Conservation (phyloP, 495 filamentous ascomycete species). For the Talaromyces nanjingensis region DNA sequence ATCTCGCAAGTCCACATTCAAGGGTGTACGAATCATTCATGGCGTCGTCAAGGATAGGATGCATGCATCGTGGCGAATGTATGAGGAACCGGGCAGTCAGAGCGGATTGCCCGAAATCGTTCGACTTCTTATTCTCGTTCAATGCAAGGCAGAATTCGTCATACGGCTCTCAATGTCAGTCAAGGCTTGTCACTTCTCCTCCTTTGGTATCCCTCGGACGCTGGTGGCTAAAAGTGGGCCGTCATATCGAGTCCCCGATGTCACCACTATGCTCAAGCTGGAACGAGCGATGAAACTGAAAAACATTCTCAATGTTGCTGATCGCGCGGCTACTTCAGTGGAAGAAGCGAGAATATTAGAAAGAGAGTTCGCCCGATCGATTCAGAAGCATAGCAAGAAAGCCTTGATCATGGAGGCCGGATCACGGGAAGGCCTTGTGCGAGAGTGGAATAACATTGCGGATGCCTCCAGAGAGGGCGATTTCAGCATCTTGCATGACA, state of each 20-base stretch:
- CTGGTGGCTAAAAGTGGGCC: not conserved
- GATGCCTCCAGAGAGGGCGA: not conserved
- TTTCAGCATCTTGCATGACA: conserved; percentile 5
- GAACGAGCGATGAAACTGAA: conserved; percentile 1
- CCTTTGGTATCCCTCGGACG: not conserved
- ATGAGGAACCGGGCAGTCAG: not conserved
- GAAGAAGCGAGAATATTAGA: not conserved
- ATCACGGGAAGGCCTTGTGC: not conserved
- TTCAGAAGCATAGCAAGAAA: not conserved
- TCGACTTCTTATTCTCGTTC: not conserved
- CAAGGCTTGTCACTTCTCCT: not conserved
- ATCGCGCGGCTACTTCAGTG: not conserved
- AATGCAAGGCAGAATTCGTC: not conserved
- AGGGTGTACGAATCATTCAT: conserved; percentile 1
- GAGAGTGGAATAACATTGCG: not conserved
- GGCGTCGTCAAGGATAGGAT: conserved; percentile 3
- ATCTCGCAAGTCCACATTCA: conserved; percentile 5
- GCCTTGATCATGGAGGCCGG: conserved; percentile 1
- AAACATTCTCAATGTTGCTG: not conserved
- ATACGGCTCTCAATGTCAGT: not conserved
- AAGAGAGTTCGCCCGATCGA: not conserved
- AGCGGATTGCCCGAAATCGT: conserved; percentile 6
- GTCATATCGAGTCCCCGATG: not conserved
- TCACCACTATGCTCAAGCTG: not conserved
- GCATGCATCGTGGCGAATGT: conserved; percentile 5